These are phyloP conservation scores for Asterochloris erici DNA, from an alignment of 139 green algal genomes.

Conservation along the genomic window DNA sequence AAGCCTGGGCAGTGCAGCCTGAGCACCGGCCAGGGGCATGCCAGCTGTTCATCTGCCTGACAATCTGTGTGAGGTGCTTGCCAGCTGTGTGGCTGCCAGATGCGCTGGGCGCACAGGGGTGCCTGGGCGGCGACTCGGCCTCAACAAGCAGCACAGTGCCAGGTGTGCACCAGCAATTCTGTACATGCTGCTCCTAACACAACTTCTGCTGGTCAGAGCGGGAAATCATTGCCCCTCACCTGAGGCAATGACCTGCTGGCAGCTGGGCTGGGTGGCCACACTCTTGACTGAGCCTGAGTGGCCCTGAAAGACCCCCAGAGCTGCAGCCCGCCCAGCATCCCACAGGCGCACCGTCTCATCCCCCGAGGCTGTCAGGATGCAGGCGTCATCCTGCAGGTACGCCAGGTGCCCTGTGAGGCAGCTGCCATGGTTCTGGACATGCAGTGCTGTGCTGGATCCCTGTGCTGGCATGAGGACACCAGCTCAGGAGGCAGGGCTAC, in stretches of 20 bases:
- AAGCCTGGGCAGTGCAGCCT: no score
- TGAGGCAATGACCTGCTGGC: slow-evolving; percentile 63
- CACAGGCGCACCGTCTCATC: slow-evolving; percentile 66
- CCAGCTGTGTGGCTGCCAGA: neutral
- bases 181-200: neutral
- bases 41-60: no score
- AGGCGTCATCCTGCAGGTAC: slow-evolving; percentile 46
- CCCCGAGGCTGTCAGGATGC: slow-evolving; percentile 71
- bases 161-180: neutral
- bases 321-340: slow-evolving; percentile 47
- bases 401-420: neutral
- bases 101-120: neutral
- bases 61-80: no score
- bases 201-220: neutral
- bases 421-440: neutral
- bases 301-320: slow-evolving; percentile 42
- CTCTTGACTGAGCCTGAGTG: slow-evolving; percentile 74
- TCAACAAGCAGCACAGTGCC: neutral
- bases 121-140: no score
- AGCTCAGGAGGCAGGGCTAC: neutral
- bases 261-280: slow-evolving; percentile 32
- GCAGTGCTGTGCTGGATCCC: neutral
- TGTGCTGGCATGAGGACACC: neutral
- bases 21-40: no score
- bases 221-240: slow-evolving; percentile 40